These are phyloP conservation scores for Perkinsus olseni DNA, from an alignment of 169 alveolate species.

Conservation along the genomic window DNA sequence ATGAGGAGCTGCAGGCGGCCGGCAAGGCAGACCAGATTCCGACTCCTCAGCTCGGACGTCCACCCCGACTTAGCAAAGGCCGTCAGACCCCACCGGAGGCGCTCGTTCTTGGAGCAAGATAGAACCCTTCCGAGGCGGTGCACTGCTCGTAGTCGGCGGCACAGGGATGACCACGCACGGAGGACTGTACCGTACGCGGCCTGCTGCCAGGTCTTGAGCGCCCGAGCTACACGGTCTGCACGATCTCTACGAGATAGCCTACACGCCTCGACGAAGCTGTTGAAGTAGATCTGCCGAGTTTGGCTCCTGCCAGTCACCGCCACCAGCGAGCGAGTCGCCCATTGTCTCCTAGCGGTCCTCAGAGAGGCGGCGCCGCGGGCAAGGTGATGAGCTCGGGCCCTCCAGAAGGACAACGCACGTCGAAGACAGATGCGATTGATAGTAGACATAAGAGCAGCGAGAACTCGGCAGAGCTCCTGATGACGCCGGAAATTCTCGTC, in stretches of 20 bases:
- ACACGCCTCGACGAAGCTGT: not conserved
- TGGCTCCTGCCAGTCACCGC: not conserved
- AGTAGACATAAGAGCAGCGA: not conserved
- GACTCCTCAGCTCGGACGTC: too few relatives aligned
- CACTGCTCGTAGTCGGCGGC: not conserved
- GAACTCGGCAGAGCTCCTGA: not conserved
- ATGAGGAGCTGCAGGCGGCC: too few relatives aligned
- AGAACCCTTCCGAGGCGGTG: not conserved
- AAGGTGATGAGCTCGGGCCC: not conserved
- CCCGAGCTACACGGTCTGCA: not conserved
- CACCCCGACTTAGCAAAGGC: too few relatives aligned
- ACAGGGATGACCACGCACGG: not conserved
- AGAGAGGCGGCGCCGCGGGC: not conserved
- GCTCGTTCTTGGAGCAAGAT: not conserved
- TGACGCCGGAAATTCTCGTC: not conserved
- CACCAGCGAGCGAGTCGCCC: not conserved
- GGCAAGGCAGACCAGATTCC: too few relatives aligned
- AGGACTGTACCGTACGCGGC: not conserved
- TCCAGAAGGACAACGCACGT: not conserved
- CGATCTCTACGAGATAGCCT: not conserved
- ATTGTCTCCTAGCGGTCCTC: not conserved
- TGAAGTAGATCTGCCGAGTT: not conserved
- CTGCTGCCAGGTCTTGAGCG: not conserved
- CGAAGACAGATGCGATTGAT: not conserved
- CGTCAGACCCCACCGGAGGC: not conserved